Conservation (phyloP, 352 stramenopile species). For the Peronospora destructor region DNA sequence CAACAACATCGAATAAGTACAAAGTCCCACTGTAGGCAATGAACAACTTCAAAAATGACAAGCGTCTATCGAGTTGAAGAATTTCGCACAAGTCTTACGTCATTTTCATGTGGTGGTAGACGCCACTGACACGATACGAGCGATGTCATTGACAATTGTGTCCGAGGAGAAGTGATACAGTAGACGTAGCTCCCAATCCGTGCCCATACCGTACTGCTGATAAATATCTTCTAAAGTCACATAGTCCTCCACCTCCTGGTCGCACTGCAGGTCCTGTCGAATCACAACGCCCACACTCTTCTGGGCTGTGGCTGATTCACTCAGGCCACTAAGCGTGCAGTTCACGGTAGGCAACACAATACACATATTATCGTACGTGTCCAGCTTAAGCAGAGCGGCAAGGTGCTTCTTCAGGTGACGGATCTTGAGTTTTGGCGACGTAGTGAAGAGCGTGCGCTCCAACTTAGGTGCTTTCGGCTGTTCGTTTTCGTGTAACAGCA, state of each 20-base stretch:
- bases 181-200: conserved; percentile 59
- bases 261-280: conserved; percentile 59
- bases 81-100: not conserved
- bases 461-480: conserved; percentile 28
- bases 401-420: conserved; percentile 70
- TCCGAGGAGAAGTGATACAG: conserved; percentile 72
- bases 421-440: conserved; percentile 60
- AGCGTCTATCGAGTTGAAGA: conserved; percentile 3
- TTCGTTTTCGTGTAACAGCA: conserved; percentile 54
- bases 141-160: conserved; percentile 62
- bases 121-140: conserved; percentile 39
- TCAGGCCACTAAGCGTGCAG: conserved; percentile 42
- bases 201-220: conserved; percentile 69
- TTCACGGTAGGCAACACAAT: conserved; percentile 58
- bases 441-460: conserved; percentile 51
- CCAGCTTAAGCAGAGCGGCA: conserved; percentile 38
- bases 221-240: conserved; percentile 76
- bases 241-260: conserved; percentile 70
- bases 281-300: conserved; percentile 21
- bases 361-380: conserved; percentile 39
- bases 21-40: not conserved
- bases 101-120: conserved; percentile 13
- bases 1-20: conserved; percentile 1
- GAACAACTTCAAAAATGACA: conserved; percentile 15
- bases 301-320: conserved; percentile 11